phyloP scores from a whole-genome alignment of 768 basidiomycete genomes.

The Boletus subparvulus region DNA sequence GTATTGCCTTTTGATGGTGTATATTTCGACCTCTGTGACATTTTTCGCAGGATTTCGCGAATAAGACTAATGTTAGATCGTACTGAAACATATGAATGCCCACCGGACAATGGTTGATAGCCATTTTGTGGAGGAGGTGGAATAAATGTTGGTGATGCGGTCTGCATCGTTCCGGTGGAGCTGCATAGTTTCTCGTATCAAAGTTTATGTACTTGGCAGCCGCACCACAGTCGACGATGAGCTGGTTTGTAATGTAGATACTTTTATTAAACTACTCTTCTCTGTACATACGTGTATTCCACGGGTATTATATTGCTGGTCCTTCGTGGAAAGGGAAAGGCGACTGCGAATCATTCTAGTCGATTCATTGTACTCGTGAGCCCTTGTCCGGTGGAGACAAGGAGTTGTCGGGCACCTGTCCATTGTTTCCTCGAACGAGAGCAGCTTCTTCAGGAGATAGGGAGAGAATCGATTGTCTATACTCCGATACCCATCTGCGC shows the following conservation, averaged over 20 bases:
- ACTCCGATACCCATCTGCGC: constrained; percentile 55
- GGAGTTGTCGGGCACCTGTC: background rate
- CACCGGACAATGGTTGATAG: constrained; percentile 37
- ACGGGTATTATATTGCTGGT: background rate
- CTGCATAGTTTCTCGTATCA: constrained; percentile 75
- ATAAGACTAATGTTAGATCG: constrained; percentile 14
- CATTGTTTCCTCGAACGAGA: constrained; percentile 17
- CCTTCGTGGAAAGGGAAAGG: background rate
- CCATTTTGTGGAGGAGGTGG: constrained; percentile 38
- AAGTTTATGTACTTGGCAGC: constrained; percentile 46
- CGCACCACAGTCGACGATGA: background rate
- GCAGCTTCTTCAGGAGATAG: constrained; percentile 55
- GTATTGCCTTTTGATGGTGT: constrained; percentile 71
- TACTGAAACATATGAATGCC: constrained; percentile 27
- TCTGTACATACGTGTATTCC: background rate
- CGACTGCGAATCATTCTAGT: background rate
- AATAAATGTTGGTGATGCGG: constrained; percentile 38
- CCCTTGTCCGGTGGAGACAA: constrained; percentile 5
- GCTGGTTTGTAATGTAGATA: constrained; percentile 2
- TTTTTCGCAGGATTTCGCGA: constrained; percentile 29
- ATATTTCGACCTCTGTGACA: constrained; percentile 41
- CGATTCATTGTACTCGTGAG: background rate
- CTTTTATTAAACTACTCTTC: constrained; percentile 6
- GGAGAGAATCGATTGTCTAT: constrained; percentile 53
- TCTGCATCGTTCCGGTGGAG: constrained; percentile 62